Conservation (phyloP, 345 rosid species). For the Stellera chamaejasme region DNA sequence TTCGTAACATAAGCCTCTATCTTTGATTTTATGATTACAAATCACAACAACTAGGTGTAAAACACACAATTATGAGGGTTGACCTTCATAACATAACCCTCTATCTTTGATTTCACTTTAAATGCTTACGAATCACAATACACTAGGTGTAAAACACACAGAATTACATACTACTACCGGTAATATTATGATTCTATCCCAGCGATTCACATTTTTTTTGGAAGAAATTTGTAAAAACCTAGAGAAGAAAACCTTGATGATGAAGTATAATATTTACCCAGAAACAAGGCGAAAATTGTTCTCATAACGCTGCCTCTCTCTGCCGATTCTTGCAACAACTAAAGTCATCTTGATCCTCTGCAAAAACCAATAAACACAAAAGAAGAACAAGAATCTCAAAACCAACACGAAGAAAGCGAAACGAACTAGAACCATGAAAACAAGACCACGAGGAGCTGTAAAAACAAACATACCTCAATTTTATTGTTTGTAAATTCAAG, state of each 20-base stretch:
- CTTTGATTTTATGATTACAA: too few species aligned
- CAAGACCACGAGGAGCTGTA: neutral
- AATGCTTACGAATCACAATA: too few species aligned
- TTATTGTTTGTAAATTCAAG: neutral
- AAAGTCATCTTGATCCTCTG: conserved; percentile 24
- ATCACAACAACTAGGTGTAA: neutral
- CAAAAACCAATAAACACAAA: neutral
- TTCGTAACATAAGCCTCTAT: too few species aligned
- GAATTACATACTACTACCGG: neutral
- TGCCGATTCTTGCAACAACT: conserved; percentile 47
- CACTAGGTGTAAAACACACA: neutral
- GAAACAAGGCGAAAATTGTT: conserved; percentile 64
- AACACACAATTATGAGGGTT: neutral
- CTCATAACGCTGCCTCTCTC: conserved; percentile 70
- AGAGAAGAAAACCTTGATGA: neutral
- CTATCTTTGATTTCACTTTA: too few species aligned
- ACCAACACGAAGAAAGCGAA: neutral
- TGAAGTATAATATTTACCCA: conserved; percentile 33
- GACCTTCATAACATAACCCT: neutral
- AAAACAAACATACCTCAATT: neutral
- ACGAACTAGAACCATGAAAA: neutral
- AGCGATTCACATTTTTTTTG: neutral
- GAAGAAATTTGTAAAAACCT: neutral
- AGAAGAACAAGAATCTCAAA: neutral
- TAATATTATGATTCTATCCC: neutral